Percentiles rank a stretch among this genome's conserved stretches.
Conservation (phyloP, 1,284 basidiomycete genomes). For the Trichosporon sp. region DNA sequence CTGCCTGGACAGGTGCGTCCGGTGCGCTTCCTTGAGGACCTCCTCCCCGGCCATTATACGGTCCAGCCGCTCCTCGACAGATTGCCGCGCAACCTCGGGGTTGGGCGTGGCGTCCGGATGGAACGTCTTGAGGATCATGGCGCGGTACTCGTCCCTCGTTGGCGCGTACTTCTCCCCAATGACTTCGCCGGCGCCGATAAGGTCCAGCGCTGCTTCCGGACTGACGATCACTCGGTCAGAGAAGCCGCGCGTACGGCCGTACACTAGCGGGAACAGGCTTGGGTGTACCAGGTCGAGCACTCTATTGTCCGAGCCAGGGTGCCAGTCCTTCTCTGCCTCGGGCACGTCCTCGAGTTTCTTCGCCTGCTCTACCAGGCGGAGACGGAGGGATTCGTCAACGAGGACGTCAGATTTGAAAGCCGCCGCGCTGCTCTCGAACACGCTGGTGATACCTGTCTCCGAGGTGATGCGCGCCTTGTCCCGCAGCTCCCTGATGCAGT, state of each 20-base stretch:
- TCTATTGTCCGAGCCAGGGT: conserved; percentile 3
- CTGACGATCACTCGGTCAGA: not conserved
- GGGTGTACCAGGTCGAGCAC: conserved; percentile 14
- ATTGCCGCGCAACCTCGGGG: not conserved
- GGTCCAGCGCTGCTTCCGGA: not conserved
- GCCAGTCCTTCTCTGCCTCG: conserved; percentile 4
- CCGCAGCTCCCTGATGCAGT: conserved; percentile 3
- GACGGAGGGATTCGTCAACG: not conserved
- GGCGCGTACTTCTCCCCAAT: not conserved
- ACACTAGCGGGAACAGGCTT: conserved; percentile 8
- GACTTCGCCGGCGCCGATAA: not conserved
- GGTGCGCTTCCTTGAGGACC: not conserved
- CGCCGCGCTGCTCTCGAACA: conserved; percentile 2
- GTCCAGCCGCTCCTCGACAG: not conserved
- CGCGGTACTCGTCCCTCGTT: not conserved
- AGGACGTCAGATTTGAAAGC: conserved; percentile 2
- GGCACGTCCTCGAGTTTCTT: conserved; percentile 1
- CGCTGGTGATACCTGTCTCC: not conserved
- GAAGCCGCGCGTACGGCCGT: not conserved
- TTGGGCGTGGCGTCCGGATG: not conserved
- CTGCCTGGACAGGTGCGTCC: not conserved
- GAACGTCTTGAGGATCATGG: not conserved
- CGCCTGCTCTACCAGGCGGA: not conserved
- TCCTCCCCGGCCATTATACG: not conserved
- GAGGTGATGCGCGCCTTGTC: conserved; percentile 2